Percentiles rank a stretch among this genome's conserved stretches.
Evolutionary conservation across 192 early-diverging fungal genomes (phyloP).

Genomic region (Gamsiella multidivaricata): DNA sequence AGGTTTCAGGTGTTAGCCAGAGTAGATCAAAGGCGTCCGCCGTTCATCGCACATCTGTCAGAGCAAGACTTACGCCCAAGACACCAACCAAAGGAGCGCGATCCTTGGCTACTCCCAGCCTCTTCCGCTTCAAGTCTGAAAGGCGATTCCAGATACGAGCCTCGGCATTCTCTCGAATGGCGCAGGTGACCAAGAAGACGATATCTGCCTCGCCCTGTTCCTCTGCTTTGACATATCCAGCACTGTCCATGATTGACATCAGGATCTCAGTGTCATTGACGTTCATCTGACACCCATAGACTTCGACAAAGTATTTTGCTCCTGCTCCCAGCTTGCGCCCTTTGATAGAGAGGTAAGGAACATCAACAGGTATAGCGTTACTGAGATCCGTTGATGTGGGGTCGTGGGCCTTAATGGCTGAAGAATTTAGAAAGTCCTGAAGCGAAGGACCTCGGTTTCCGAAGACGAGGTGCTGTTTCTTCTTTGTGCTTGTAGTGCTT

Average conservation of each 20-base stretch:
- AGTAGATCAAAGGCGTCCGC: too few species aligned
- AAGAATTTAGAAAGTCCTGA: constrained; percentile 55
- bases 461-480: constrained; percentile 57
- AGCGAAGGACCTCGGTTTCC: constrained; percentile 61
- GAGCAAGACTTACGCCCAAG: constrained; percentile 69
- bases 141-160: constrained; percentile 77
- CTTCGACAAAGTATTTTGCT: constrained; percentile 78
- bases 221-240: constrained; percentile 73
- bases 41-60: too few species aligned
- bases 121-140: constrained; percentile 65
- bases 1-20: too few species aligned
- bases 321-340: constrained; percentile 63
- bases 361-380: constrained; percentile 19
- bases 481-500: neutral
- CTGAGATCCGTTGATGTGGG: neutral
- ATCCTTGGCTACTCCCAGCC: constrained; percentile 62
- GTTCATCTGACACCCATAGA: constrained; percentile 88
- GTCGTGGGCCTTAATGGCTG: constrained; percentile 10
- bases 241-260: constrained; percentile 74
- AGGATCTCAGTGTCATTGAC: constrained; percentile 84
- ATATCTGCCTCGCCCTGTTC: constrained; percentile 69
- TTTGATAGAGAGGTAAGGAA: constrained; percentile 58
- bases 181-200: constrained; percentile 81
- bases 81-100: constrained; percentile 79
- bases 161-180: constrained; percentile 84